phyloP scores from a whole-genome alignment of 805 yeast species.

The Lipomyces spencermartinsiae region DNA sequence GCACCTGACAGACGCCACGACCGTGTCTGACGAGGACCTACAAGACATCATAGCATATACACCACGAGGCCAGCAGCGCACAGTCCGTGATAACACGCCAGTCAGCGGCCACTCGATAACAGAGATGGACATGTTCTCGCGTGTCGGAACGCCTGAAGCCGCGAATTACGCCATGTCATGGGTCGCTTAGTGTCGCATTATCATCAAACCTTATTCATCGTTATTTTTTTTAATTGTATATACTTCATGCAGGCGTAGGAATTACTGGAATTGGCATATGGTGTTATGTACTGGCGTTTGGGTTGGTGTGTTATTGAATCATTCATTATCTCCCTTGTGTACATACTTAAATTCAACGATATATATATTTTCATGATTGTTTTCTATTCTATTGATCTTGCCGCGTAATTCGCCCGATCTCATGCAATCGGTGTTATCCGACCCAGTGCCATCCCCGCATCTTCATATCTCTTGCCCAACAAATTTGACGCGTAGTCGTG shows the following conservation, averaged over 20 bases:
- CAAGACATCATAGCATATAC: neutral
- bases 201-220: neutral
- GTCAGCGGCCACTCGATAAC: neutral
- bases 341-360: too few species aligned
- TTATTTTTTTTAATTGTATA: neutral
- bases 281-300: too few species aligned
- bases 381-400: too few species aligned
- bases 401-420: too few species aligned
- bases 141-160: neutral
- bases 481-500: slow-evolving; percentile 68
- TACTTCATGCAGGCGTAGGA: neutral
- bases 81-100: neutral
- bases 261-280: too few species aligned
- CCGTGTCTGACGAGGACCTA: slow-evolving; percentile 10
- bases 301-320: too few species aligned
- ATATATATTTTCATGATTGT: too few species aligned
- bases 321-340: too few species aligned
- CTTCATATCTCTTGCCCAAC: slow-evolving; percentile 50
- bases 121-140: neutral
- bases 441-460: slow-evolving; percentile 84
- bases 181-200: neutral
- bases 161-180: neutral
- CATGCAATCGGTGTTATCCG: slow-evolving; percentile 49
- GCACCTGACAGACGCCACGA: slow-evolving; percentile 13
- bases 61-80: neutral